phyloP scores from a whole-genome alignment of 768 basidiomycete genomes.

The Rhodotorula sphaerocarpa region DNA sequence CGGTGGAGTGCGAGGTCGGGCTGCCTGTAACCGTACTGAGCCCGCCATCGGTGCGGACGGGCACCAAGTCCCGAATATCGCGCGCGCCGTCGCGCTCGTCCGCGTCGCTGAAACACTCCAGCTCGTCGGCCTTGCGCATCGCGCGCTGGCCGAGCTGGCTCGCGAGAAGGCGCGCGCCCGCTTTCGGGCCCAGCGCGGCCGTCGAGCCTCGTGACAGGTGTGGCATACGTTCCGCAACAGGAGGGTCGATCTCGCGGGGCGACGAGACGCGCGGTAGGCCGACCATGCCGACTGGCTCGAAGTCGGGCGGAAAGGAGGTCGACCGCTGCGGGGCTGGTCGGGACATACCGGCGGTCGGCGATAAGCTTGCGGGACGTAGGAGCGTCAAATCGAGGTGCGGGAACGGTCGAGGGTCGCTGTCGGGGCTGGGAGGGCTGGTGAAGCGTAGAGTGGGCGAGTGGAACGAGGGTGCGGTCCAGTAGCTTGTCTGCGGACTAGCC shows the following conservation, averaged over 20 bases:
- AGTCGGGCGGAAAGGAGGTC: too few relatives aligned
- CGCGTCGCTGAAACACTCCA: not conserved
- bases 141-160: not conserved
- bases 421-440: too few relatives aligned
- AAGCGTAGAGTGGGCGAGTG: too few relatives aligned
- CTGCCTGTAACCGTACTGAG: not conserved
- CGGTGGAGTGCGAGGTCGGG: too few relatives aligned
- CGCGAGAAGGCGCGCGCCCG: conserved; percentile 4
- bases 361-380: not conserved
- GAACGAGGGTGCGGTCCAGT: too few relatives aligned
- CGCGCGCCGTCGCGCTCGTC: too few relatives aligned
- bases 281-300: not conserved
- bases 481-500: too few relatives aligned
- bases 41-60: not conserved
- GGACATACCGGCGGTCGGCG: not conserved
- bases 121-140: not conserved
- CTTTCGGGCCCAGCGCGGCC: conserved; percentile 2
- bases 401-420: too few relatives aligned
- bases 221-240: not conserved
- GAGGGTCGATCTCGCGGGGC: not conserved
- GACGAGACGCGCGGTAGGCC: not conserved
- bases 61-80: not conserved
- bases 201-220: not conserved
- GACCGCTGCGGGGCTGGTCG: conserved; percentile 1
- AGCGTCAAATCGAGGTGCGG: not conserved